Conservation (phyloP, 768 basidiomycete species). For the Tylopilus sp. region DNA sequence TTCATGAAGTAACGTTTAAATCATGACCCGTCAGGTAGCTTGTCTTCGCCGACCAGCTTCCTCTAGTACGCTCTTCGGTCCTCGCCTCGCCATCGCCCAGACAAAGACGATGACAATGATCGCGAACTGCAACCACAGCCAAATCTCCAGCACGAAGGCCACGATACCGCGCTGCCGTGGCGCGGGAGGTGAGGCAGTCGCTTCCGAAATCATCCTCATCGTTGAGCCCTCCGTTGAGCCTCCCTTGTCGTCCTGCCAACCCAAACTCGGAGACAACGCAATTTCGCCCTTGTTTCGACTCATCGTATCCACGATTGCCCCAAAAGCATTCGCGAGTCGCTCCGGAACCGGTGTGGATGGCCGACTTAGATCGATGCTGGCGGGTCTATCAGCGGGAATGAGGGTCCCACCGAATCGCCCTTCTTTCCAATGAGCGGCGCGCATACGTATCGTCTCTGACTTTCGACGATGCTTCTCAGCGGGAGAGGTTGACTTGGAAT, state of each 20-base stretch:
- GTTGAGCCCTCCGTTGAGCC: not conserved
- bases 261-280: slow-evolving; percentile 3
- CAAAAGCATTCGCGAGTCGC: slow-evolving; percentile 42
- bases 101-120: slow-evolving; percentile 75
- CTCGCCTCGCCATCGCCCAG: slow-evolving; percentile 75
- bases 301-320: slow-evolving; percentile 44
- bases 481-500: slow-evolving; percentile 13
- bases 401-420: slow-evolving; percentile 46
- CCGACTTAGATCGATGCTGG: slow-evolving; percentile 17
- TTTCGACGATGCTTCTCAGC: slow-evolving; percentile 34
- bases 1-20: slow-evolving; percentile 1
- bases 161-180: slow-evolving; percentile 34
- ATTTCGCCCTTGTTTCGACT: slow-evolving; percentile 19
- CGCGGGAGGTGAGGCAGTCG: slow-evolving; percentile 10
- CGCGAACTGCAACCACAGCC: slow-evolving; percentile 82
- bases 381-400: slow-evolving; percentile 15
- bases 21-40: slow-evolving; percentile 8
- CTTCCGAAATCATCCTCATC: slow-evolving; percentile 1
- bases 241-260: slow-evolving; percentile 7
- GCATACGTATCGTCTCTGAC: slow-evolving; percentile 51
- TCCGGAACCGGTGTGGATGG: slow-evolving; percentile 36
- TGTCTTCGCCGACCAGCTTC: slow-evolving; percentile 37
- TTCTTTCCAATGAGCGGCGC: slow-evolving; percentile 58
- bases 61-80: slow-evolving; percentile 65
- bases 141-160: slow-evolving; percentile 62